Percentiles rank a stretch among this genome's conserved stretches.
Conservation (phyloP, 805 yeast species). For the Saccharomycopsis capsularis region DNA sequence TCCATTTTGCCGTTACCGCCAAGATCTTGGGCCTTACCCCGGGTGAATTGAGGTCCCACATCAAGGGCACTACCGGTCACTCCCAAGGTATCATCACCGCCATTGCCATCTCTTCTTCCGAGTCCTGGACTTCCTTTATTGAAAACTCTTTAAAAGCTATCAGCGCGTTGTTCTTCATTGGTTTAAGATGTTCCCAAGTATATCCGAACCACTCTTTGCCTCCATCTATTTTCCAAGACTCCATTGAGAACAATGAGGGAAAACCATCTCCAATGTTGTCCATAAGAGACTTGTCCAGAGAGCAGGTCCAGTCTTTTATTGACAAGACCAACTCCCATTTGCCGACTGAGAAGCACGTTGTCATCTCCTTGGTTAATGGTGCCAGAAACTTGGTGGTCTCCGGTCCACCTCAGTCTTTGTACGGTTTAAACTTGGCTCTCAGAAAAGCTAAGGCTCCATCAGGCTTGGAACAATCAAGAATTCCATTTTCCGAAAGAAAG, state of each 20-base stretch:
- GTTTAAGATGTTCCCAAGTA: slow-evolving; percentile 81
- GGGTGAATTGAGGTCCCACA: slow-evolving; percentile 67
- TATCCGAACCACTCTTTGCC: slow-evolving; percentile 94
- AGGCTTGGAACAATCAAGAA: slow-evolving; percentile 91
- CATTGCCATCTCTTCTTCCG: slow-evolving; percentile 74
- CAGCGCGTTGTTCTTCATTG: slow-evolving; percentile 83
- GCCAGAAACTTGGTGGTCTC: slow-evolving; percentile 92
- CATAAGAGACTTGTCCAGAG: slow-evolving; percentile 75
- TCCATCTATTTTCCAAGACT: slow-evolving; percentile 87
- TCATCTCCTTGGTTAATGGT: slow-evolving; percentile 87
- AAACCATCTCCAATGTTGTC: slow-evolving; percentile 97
- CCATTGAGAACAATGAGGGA: slow-evolving; percentile 92
- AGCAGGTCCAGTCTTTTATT: slow-evolving; percentile 72
- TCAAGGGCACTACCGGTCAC: slow-evolving; percentile 80
- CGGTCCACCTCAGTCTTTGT: slow-evolving; percentile 97
- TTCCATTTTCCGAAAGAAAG: slow-evolving; percentile 91
- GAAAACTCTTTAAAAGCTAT: slow-evolving; percentile 69
- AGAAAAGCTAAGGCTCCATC: slow-evolving; percentile 93
- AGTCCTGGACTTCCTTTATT: slow-evolving; percentile 80
- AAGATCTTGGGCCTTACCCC: slow-evolving; percentile 81
- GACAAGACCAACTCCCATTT: slow-evolving; percentile 87
- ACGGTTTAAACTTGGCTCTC: slow-evolving; percentile 87
- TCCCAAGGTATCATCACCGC: slow-evolving; percentile 93
- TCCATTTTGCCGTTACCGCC: slow-evolving; percentile 86
- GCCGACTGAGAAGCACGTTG: slow-evolving; percentile 86